Evolutionary conservation across 148 eudicot genomes (phyloP).

Genomic region (Rhododendron ferrugineum): DNA sequence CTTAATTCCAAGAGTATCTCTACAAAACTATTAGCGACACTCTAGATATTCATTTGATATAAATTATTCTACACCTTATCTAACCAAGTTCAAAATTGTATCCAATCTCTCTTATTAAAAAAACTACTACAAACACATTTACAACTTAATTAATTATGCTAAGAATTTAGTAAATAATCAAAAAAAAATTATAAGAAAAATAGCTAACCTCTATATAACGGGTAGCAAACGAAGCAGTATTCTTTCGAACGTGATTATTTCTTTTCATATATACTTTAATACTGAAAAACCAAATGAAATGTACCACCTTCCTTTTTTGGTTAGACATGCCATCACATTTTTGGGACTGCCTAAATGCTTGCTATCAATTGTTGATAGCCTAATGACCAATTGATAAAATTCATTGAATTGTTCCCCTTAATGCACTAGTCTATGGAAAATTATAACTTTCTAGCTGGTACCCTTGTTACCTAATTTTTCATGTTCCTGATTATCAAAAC

Average conservation of each 20-base stretch:
- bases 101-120: too few species aligned
- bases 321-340: conserved; percentile 1
- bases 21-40: too few species aligned
- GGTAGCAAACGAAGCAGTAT: too few species aligned
- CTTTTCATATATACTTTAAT: background rate
- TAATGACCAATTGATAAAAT: background rate
- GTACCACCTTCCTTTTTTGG: background rate
- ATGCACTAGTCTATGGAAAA: background rate
- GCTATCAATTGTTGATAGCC: background rate
- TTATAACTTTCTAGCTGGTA: background rate
- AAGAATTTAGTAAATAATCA: too few species aligned
- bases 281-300: background rate
- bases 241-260: background rate
- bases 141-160: background rate
- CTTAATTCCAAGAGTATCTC: too few species aligned
- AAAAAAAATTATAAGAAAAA: too few species aligned
- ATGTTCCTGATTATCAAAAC: background rate
- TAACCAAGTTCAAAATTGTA: too few species aligned
- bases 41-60: too few species aligned
- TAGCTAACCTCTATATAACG: too few species aligned
- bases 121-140: too few species aligned
- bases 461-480: conserved; percentile 9
- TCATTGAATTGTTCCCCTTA: conserved; percentile 9
- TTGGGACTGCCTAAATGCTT: background rate
- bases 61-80: too few species aligned